These are phyloP conservation scores for Cadophora sp. DNA, from an alignment of 2,329 filamentous ascomycete genomes.

Conservation along the genomic window DNA sequence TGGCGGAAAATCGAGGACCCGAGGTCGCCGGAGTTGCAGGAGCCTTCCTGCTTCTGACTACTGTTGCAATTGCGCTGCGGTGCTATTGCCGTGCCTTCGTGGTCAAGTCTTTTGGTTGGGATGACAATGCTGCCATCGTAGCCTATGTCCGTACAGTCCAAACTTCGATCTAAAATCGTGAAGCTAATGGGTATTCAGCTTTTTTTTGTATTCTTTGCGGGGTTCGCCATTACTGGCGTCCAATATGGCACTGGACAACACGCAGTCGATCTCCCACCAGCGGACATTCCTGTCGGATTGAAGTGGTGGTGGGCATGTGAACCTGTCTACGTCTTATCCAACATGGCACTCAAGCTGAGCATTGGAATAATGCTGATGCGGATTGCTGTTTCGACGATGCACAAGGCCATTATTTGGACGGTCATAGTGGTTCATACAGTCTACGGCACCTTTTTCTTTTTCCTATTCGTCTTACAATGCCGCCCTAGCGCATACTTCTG, in stretches of 20 bases:
- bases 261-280: conserved; percentile 28
- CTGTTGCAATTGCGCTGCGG: conserved; percentile 36
- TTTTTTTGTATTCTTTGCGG: conserved; percentile 36
- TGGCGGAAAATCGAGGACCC: conserved; percentile 32
- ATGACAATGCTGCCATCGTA: conserved; percentile 36
- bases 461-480: conserved; percentile 50
- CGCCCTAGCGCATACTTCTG: conserved; percentile 48
- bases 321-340: conserved; percentile 48
- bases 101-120: conserved; percentile 40
- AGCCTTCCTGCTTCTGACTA: conserved; percentile 46
- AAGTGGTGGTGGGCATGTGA: conserved; percentile 49
- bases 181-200: conserved; percentile 27
- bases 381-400: conserved; percentile 43
- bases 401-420: conserved; percentile 46
- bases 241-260: conserved; percentile 42
- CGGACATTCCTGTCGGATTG: conserved; percentile 39
- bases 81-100: conserved; percentile 37
- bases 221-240: conserved; percentile 37
- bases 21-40: conserved; percentile 45
- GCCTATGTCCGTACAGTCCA: conserved; percentile 32
- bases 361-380: conserved; percentile 50
- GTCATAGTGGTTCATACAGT: conserved; percentile 44
- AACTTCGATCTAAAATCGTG: background rate
- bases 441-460: conserved; percentile 47
- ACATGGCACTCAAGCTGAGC: conserved; percentile 48